Percentiles rank a stretch among this genome's conserved stretches.
phyloP scores from a whole-genome alignment of 75 land plant species.

The Pinus albicaulis region DNA sequence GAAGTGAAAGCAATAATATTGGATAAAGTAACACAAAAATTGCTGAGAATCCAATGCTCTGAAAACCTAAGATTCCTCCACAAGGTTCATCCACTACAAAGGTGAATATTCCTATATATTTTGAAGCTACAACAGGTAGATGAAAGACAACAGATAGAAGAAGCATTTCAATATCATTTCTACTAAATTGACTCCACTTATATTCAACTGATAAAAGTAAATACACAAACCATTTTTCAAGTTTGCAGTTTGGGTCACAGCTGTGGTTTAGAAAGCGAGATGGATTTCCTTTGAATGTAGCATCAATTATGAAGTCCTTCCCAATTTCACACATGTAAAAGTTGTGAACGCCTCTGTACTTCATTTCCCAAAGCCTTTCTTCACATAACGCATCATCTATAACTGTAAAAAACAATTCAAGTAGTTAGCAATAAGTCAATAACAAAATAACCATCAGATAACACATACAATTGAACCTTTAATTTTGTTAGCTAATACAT shows the following conservation, averaged over 20 bases:
- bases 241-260: constrained; percentile 89
- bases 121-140: background rate
- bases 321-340: constrained; percentile 97
- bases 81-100: too few species aligned
- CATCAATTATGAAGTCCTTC: constrained; percentile 93
- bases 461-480: background rate
- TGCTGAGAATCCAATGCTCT: too few species aligned
- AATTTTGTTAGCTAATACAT: background rate
- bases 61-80: too few species aligned
- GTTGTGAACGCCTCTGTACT: constrained; percentile 64
- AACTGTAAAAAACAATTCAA: constrained; percentile 39
- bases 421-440: background rate
- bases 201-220: background rate
- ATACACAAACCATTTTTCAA: constrained; percentile 86
- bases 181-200: background rate
- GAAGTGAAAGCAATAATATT: too few species aligned
- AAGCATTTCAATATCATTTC: background rate
- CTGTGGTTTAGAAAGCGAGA: constrained; percentile 96
- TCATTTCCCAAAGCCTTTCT: constrained; percentile 94
- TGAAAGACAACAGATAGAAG: background rate
- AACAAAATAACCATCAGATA: background rate
- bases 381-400: constrained; percentile 94
- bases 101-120: too few species aligned
- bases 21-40: too few species aligned
- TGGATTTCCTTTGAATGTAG: constrained; percentile 91